Conservation (phyloP, 192 early-diverging fungal species). For the Spinellus fusiger region DNA sequence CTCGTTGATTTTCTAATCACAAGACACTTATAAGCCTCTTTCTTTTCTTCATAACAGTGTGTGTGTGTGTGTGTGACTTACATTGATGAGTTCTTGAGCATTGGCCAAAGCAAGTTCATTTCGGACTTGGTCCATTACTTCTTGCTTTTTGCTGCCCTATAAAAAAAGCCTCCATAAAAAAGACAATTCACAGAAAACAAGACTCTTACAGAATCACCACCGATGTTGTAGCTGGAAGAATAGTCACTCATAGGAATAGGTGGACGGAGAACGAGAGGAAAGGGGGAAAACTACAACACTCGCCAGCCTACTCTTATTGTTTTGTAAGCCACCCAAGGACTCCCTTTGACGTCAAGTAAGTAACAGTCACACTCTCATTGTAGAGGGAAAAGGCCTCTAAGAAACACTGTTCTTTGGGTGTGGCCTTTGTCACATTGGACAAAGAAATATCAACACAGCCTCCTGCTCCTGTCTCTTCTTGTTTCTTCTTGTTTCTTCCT, state of each 20-base stretch:
- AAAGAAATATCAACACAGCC: too few relatives aligned
- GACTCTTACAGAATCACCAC: slow-evolving; percentile 15
- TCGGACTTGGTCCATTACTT: slow-evolving; percentile 73
- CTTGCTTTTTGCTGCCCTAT: slow-evolving; percentile 54
- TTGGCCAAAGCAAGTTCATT: slow-evolving; percentile 75
- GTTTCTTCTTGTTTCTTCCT: too few relatives aligned
- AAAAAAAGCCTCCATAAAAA: neutral
- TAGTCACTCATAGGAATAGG: slow-evolving; percentile 7
- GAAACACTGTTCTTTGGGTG: too few relatives aligned
- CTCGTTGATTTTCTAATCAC: slow-evolving; percentile 74
- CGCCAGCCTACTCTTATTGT: neutral
- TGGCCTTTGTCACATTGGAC: too few relatives aligned
- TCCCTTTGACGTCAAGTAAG: neutral
- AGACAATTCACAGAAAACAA: neutral
- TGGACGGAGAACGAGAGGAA: neutral
- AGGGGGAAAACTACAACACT: neutral
- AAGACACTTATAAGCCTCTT: neutral
- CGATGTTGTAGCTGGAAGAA: slow-evolving; percentile 14
- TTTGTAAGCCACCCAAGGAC: neutral
- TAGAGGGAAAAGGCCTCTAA: neutral
- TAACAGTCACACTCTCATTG: neutral
- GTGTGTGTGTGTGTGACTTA: slow-evolving; percentile 25
- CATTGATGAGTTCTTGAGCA: slow-evolving; percentile 75
- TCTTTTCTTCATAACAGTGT: neutral
- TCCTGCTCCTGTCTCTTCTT: too few relatives aligned